These are phyloP conservation scores for Solanum etuberosum DNA, from an alignment of 257 asterid species.

Conservation along the genomic window DNA sequence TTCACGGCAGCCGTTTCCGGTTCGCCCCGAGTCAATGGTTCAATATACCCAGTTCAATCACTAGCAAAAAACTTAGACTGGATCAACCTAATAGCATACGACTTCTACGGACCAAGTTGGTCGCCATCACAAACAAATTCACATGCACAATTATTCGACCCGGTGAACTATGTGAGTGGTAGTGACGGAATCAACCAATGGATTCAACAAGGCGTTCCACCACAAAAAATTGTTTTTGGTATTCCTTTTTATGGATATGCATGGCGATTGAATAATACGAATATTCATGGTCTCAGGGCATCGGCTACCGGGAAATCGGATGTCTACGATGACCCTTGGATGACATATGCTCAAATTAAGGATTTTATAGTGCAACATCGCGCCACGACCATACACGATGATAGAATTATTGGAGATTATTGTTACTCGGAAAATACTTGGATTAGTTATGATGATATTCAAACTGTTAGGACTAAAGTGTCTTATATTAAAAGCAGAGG, in stretches of 20 bases:
- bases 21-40: neutral
- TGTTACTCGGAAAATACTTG: conserved; percentile 32
- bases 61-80: neutral
- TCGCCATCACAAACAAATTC: neutral
- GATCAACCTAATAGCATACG: neutral
- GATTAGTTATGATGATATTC: conserved; percentile 38
- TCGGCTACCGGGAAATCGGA: neutral
- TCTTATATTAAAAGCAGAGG: conserved; percentile 25
- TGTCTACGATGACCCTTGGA: neutral
- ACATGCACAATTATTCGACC: neutral
- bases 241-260: neutral
- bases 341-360: neutral
- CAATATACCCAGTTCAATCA: neutral
- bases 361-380: neutral
- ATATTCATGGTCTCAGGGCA: neutral
- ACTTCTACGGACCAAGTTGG: neutral
- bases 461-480: conserved; percentile 23
- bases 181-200: neutral
- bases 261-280: neutral
- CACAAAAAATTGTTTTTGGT: neutral
- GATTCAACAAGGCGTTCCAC: neutral
- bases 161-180: neutral
- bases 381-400: conserved; percentile 1
- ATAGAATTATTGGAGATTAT: conserved; percentile 22
- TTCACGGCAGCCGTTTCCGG: neutral